phyloP scores from a whole-genome alignment of 75 land plant genomes.

The Sequoia sempervirens region DNA sequence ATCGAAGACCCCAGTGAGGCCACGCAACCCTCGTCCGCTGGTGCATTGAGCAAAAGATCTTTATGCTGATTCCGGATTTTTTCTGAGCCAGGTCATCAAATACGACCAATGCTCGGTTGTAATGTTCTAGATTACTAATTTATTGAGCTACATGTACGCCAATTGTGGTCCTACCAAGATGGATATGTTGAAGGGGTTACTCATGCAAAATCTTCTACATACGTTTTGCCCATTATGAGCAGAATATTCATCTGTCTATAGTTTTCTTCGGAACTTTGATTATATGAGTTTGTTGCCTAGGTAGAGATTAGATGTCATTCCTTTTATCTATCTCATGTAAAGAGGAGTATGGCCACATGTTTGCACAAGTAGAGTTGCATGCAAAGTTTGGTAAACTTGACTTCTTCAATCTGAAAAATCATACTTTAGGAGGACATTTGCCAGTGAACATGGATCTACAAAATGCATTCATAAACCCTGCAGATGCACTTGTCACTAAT shows the following conservation, averaged over 20 bases:
- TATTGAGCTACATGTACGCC: background rate
- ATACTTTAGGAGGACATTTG: background rate
- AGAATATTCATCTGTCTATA: slow-evolving; percentile 7
- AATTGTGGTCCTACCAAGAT: background rate
- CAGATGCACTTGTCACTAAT: background rate
- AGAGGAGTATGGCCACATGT: background rate
- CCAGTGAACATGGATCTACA: background rate
- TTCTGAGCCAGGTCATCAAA: slow-evolving; percentile 10
- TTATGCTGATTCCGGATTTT: slow-evolving; percentile 2
- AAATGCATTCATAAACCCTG: background rate
- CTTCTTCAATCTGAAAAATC: background rate
- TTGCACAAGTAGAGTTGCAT: background rate
- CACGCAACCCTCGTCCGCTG: slow-evolving; percentile 66
- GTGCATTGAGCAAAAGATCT: slow-evolving; percentile 17
- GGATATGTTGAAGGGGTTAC: slow-evolving; percentile 8
- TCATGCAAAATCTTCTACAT: slow-evolving; percentile 2
- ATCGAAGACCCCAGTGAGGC: slow-evolving; percentile 88
- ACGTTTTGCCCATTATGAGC: background rate
- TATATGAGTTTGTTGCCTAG: slow-evolving; percentile 5
- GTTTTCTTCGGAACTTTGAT: slow-evolving; percentile 26
- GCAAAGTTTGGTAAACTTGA: background rate
- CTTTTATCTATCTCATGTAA: background rate
- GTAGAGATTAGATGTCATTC: background rate
- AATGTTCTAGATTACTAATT: slow-evolving; percentile 3
- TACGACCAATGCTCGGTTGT: slow-evolving; percentile 8